A percentile compares a stretch with the other conserved stretches of the same genome.
Evolutionary conservation across 2,329 filamentous ascomycete species (phyloP).

Genomic region (Arthrobotrys conoides): DNA sequence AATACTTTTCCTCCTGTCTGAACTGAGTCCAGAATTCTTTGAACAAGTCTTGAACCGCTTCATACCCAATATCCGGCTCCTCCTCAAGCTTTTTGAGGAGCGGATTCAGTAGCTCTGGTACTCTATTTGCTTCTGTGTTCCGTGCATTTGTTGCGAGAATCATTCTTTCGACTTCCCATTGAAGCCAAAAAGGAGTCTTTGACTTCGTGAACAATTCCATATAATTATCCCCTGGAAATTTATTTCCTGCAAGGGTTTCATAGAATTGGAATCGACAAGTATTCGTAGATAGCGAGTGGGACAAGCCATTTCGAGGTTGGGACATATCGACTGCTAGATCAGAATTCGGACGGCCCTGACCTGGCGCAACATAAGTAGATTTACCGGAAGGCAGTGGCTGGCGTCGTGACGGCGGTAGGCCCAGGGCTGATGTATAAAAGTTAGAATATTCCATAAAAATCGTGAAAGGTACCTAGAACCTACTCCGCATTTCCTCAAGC

Average conservation of each 20-base stretch:
- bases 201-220: neutral
- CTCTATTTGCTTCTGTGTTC: neutral
- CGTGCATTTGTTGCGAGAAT: slow-evolving; percentile 10
- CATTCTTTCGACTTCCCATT: slow-evolving; percentile 34
- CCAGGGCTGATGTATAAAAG: neutral
- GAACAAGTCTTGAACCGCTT: neutral
- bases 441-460: neutral
- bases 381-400: neutral
- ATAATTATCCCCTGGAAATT: slow-evolving; percentile 47
- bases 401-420: neutral
- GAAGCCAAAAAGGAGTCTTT: slow-evolving; percentile 42
- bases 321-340: neutral
- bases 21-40: neutral
- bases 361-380: neutral
- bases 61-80: neutral
- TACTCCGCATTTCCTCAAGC: neutral
- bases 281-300: neutral
- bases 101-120: neutral
- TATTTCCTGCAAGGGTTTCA: slow-evolving; percentile 10
- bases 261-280: slow-evolving; percentile 16
- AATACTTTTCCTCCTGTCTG: neutral
- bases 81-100: neutral
- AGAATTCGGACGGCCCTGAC: neutral
- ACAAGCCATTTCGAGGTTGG: neutral
- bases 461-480: neutral